phyloP scores from a whole-genome alignment of 2,329 filamentous ascomycete genomes.

The Samsoniella hepiali region DNA sequence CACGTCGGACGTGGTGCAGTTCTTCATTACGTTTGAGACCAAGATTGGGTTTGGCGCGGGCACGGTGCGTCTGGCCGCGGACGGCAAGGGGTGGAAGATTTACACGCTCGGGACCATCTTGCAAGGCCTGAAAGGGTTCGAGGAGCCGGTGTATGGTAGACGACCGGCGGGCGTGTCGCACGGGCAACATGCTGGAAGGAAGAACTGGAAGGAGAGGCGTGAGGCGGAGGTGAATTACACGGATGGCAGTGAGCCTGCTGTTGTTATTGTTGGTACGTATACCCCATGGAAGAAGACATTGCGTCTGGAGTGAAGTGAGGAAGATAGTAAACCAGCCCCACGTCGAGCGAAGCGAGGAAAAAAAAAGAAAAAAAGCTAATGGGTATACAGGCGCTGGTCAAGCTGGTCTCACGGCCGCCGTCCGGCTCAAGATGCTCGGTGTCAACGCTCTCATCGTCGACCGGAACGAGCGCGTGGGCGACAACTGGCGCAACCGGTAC shows the following conservation, averaged over 20 bases:
- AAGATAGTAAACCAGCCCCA: not conserved
- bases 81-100: slow-evolving; percentile 45
- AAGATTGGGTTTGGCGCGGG: slow-evolving; percentile 21
- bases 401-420: slow-evolving; percentile 42
- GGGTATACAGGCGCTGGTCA: slow-evolving; percentile 33
- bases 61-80: slow-evolving; percentile 20
- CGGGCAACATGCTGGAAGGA: slow-evolving; percentile 19
- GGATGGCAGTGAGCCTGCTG: slow-evolving; percentile 19
- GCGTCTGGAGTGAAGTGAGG: not conserved
- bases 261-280: slow-evolving; percentile 24
- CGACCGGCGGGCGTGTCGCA: slow-evolving; percentile 51
- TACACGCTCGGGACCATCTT: slow-evolving; percentile 57
- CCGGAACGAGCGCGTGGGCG: slow-evolving; percentile 39
- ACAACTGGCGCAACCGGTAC: slow-evolving; percentile 60
- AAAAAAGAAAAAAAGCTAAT: slow-evolving; percentile 20
- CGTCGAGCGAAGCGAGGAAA: not conserved
- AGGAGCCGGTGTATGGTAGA: slow-evolving; percentile 41
- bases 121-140: slow-evolving; percentile 45
- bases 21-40: slow-evolving; percentile 23
- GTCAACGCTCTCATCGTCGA: slow-evolving; percentile 45
- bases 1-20: slow-evolving; percentile 20
- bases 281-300: not conserved
- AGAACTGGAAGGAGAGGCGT: slow-evolving; percentile 25
- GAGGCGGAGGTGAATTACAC: slow-evolving; percentile 20
- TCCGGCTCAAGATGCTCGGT: slow-evolving; percentile 45